These are phyloP conservation scores for Pythium brassicae DNA, from an alignment of 352 stramenopile genomes.

Conservation along the genomic window DNA sequence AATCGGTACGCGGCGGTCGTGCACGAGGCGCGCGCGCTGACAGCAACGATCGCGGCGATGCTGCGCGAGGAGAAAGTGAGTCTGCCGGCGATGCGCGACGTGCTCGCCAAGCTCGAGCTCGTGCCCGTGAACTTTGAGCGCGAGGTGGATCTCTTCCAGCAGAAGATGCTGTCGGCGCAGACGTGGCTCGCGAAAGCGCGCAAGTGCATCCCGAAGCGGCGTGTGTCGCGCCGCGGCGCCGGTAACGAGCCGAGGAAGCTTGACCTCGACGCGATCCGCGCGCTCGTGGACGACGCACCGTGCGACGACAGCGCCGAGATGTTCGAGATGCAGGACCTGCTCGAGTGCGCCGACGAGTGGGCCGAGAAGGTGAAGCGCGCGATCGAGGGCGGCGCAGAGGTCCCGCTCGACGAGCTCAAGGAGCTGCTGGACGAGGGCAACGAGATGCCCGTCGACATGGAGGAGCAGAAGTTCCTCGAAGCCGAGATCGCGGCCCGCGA, in stretches of 20 bases:
- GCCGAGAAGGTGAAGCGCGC: conserved; percentile 68
- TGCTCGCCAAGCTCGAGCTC: conserved; percentile 77
- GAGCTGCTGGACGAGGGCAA: conserved; percentile 74
- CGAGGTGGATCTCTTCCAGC: conserved; percentile 75
- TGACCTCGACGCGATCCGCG: conserved; percentile 73
- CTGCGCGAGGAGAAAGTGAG: conserved; percentile 80
- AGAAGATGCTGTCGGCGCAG: conserved; percentile 82
- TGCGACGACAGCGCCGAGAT: conserved; percentile 83
- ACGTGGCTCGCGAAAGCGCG: conserved; percentile 82
- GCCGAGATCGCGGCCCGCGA: conserved; percentile 76
- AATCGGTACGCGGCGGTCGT: conserved; percentile 39
- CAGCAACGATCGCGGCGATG: conserved; percentile 61
- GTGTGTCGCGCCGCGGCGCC: conserved; percentile 38
- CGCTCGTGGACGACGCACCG: conserved; percentile 80
- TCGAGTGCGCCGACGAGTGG: conserved; percentile 84
- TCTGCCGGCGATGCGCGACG: conserved; percentile 70
- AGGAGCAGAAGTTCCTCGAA: conserved; percentile 75
- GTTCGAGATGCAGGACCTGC: conserved; percentile 88
- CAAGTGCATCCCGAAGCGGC: conserved; percentile 83
- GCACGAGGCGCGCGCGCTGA: conserved; percentile 56
- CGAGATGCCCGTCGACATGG: conserved; percentile 87
- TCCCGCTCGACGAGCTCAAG: conserved; percentile 65
- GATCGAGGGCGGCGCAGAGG: conserved; percentile 70
- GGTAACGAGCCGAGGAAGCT: conserved; percentile 63
- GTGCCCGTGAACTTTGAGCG: conserved; percentile 83